These are phyloP conservation scores for Xanthoceras sorbifolium DNA, from an alignment of 345 rosid genomes.

Conservation along the genomic window DNA sequence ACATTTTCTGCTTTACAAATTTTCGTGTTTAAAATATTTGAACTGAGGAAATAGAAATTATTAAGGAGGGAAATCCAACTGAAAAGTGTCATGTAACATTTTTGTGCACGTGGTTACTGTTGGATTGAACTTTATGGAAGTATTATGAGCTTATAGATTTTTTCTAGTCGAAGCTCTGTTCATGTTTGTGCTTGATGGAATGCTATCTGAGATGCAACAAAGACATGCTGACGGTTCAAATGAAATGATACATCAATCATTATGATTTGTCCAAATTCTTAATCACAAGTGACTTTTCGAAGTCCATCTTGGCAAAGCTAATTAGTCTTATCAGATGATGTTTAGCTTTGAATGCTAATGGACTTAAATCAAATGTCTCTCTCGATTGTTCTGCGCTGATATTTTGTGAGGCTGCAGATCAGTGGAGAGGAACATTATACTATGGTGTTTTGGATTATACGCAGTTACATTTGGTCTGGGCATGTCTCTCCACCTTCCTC, in stretches of 20 bases:
- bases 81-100: no score
- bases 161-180: no score
- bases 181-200: no score
- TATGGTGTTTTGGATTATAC: neutral
- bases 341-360: slow-evolving; percentile 53
- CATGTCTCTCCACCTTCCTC: no score
- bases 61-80: no score
- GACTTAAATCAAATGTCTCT: slow-evolving; percentile 32
- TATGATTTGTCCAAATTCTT: neutral
- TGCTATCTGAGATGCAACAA: no score
- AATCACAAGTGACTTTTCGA: neutral
- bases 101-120: no score
- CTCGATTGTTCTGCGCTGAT: slow-evolving; percentile 20
- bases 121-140: no score
- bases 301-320: slow-evolving; percentile 45
- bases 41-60: no score
- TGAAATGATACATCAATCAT: neutral
- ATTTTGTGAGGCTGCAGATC: slow-evolving; percentile 29
- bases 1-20: no score
- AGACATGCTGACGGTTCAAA: neutral
- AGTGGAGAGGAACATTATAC: slow-evolving; percentile 30
- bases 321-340: slow-evolving; percentile 21
- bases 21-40: no score
- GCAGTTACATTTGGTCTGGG: neutral
- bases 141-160: no score